A percentile compares a stretch with the other conserved stretches of the same genome.
These are phyloP conservation scores for Wallacemonas sp. DNA, from an alignment of 208 protist genomes.

Conservation along the genomic window DNA sequence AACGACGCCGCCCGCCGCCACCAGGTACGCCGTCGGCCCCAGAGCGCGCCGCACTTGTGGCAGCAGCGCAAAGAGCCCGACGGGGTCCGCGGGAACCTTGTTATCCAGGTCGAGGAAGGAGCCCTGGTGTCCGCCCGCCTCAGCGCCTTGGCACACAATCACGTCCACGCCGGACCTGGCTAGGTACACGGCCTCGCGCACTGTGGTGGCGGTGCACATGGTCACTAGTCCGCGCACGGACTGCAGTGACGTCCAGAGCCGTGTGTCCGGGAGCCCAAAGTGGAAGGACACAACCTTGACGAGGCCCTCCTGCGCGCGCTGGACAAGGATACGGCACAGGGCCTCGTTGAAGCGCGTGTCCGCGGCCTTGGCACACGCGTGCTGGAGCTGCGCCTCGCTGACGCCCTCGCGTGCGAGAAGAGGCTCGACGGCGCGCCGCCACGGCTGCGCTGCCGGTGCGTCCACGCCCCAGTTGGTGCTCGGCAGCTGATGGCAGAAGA, in stretches of 20 bases:
- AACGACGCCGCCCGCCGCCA: conserved; percentile 46
- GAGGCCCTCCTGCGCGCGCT: conserved; percentile 1
- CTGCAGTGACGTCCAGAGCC: conserved; percentile 19
- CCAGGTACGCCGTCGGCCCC: conserved; percentile 13
- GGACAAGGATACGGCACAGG: conserved; percentile 18
- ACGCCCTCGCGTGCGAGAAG: conserved; percentile 23
- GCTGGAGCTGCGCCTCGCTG: conserved; percentile 10
- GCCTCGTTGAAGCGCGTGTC: conserved; percentile 19
- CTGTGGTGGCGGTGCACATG: conserved; percentile 31
- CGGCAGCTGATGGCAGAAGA: conserved; percentile 29
- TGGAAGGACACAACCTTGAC: conserved; percentile 29
- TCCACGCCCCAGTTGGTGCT: neutral
- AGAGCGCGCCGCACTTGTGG: conserved; percentile 31
- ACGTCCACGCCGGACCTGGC: conserved; percentile 31
- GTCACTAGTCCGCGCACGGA: neutral
- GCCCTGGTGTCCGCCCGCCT: conserved; percentile 44
- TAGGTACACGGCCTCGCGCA: conserved; percentile 28
- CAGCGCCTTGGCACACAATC: conserved; percentile 35
- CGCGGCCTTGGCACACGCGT: neutral
- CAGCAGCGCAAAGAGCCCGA: conserved; percentile 37
- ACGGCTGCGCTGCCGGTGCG: conserved; percentile 12
- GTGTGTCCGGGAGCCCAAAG: conserved; percentile 27
- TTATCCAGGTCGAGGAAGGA: conserved; percentile 22
- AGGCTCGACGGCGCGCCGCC: conserved; percentile 4
- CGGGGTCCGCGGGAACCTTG: conserved; percentile 6